Evolutionary conservation across 1,284 basidiomycete genomes (phyloP), one percentile per base, ranked within the genome.

Genomic region (Melanopsichium pennsylvanicum): DNA sequence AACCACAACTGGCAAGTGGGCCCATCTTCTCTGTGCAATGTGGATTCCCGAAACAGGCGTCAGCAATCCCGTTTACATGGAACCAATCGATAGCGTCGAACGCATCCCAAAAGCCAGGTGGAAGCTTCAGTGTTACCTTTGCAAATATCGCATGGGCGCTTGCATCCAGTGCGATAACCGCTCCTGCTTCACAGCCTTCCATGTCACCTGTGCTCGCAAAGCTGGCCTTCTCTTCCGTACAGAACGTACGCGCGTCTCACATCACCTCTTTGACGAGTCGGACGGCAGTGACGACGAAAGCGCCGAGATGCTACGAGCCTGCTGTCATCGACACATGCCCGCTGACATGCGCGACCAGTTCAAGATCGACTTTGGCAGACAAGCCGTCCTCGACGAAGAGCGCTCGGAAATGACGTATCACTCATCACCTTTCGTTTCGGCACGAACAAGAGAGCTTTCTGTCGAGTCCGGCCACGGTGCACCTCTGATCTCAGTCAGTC

Each of bases 31-130:
- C 1, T 99, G 96, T 77, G 93, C 95, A 4, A 96, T 98, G 68
- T 98, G 93, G 92, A 89, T 97, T 4, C 94, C 96, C 0, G 96
- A 98, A 81, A 93, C 93, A 8, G 88, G 90, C 33, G 92, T 97
- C 5, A 89, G 90, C 27, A 98, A 98, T 80, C 89, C 93, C 7
- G 90, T 94, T 10, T 97, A 97, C 82, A 98, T 98, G 95, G 96
- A 98, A 75, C 96, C 96, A 10, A 89, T 99, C 39, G 92, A 93
- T 23, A 92, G 92, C 19, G 86, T 94, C 0, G 91, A 97, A 39
- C 86, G 85, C 69, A 91, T 98, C 37, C 89, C 90, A 4, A 97
- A 94, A 80, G 89, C 88, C 71, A 85, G 95, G 7, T 97, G 94
- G 95, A 96, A 90, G 82, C 85, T 98, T 68, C 70, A 75, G 83